Conservation (phyloP, 1,284 basidiomycete species). For the Fomes fomentarius region DNA sequence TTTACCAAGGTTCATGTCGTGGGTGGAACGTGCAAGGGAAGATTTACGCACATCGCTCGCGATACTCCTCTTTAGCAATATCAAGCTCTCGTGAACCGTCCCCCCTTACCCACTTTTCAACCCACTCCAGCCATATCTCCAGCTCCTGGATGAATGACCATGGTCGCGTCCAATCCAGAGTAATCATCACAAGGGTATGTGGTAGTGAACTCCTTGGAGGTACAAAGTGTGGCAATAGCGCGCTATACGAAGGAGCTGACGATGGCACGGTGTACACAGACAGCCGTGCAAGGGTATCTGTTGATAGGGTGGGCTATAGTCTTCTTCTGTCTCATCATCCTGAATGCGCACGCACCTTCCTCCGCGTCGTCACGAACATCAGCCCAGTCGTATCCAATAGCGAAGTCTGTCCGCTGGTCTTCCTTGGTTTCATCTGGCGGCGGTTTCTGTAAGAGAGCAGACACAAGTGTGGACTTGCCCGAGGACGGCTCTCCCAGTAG, state of each 20-base stretch:
- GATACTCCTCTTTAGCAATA: slow-evolving; percentile 76
- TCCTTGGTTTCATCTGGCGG: slow-evolving; percentile 57
- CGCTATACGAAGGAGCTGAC: slow-evolving; percentile 70
- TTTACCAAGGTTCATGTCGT: background rate
- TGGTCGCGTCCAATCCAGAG: slow-evolving; percentile 95
- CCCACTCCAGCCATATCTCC: slow-evolving; percentile 83
- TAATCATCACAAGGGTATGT: slow-evolving; percentile 85
- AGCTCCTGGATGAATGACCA: slow-evolving; percentile 92
- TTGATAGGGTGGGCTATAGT: slow-evolving; percentile 7
- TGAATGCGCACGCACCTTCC: slow-evolving; percentile 63
- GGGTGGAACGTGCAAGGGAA: slow-evolving; percentile 1
- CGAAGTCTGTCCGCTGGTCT: slow-evolving; percentile 65
- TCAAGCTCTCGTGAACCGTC: slow-evolving; percentile 70
- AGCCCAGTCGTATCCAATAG: slow-evolving; percentile 86
- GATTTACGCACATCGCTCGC: slow-evolving; percentile 75
- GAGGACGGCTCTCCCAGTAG: slow-evolving; percentile 78
- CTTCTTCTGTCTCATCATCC: background rate
- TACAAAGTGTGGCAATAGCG: slow-evolving; percentile 84
- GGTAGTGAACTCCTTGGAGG: slow-evolving; percentile 70
- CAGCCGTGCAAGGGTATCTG: slow-evolving; percentile 84
- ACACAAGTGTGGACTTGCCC: slow-evolving; percentile 75
- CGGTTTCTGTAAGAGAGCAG: slow-evolving; percentile 72
- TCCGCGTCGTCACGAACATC: slow-evolving; percentile 87
- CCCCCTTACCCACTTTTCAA: slow-evolving; percentile 80
- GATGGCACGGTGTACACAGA: slow-evolving; percentile 91